Conservation (phyloP, 2,329 filamentous ascomycete genomes). For the Sphaerulina vaccinii region DNA sequence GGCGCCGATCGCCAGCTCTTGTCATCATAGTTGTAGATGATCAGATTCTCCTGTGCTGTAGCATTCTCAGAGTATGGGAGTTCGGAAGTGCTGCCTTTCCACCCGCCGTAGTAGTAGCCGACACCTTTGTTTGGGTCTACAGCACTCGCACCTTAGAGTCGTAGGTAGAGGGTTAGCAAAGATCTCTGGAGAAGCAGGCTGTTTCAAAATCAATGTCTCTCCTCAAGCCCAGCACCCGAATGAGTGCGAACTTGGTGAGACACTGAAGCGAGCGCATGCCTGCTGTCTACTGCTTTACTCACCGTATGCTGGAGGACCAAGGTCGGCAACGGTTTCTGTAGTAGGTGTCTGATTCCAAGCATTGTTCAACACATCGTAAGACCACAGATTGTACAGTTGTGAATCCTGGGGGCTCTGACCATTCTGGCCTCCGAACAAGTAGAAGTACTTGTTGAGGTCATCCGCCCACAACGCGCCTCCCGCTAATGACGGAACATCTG, state of each 20-base stretch:
- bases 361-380: slow-evolving; percentile 58
- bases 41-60: slow-evolving; percentile 52
- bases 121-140: slow-evolving; percentile 44
- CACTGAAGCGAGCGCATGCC: too few relatives aligned
- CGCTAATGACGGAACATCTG: slow-evolving; percentile 53
- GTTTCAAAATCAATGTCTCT: too few relatives aligned
- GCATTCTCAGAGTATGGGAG: background rate
- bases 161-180: too few relatives aligned
- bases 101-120: slow-evolving; percentile 62
- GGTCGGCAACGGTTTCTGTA: slow-evolving; percentile 34
- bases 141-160: slow-evolving; percentile 56
- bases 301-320: slow-evolving; percentile 54
- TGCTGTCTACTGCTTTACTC: too few relatives aligned
- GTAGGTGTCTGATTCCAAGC: slow-evolving; percentile 53
- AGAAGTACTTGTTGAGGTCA: slow-evolving; percentile 61
- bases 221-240: too few relatives aligned
- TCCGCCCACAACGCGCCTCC: slow-evolving; percentile 59
- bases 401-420: slow-evolving; percentile 32
- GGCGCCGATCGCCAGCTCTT: slow-evolving; percentile 52
- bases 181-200: too few relatives aligned
- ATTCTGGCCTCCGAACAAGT: slow-evolving; percentile 60
- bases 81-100: slow-evolving; percentile 48
- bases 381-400: slow-evolving; percentile 52
- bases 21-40: slow-evolving; percentile 57
- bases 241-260: too few relatives aligned